Conservation (phyloP, 75 land plant genomes). For the Cryptomeria japonica region DNA sequence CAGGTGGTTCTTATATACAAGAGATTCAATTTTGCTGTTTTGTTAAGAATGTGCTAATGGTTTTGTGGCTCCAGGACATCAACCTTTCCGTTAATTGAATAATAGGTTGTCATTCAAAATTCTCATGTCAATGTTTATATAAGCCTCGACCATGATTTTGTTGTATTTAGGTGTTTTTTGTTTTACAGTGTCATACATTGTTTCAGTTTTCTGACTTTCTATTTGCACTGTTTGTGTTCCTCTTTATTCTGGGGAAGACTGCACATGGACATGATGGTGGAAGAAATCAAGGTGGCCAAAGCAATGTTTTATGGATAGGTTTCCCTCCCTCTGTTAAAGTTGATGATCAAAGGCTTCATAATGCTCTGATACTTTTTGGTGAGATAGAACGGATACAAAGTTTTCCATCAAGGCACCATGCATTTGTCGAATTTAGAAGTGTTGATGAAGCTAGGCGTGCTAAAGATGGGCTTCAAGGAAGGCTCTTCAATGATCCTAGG, state of each 20-base stretch:
- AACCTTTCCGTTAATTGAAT: neutral
- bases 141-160: neutral
- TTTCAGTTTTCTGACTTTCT: neutral
- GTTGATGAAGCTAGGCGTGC: constrained; percentile 88
- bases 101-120: neutral
- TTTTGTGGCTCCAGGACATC: neutral
- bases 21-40: neutral
- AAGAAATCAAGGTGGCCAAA: constrained; percentile 66
- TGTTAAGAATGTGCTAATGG: neutral
- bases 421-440: constrained; percentile 86
- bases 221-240: constrained; percentile 8
- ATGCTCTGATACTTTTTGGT: constrained; percentile 88
- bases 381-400: constrained; percentile 86
- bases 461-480: constrained; percentile 82
- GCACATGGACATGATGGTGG: constrained; percentile 31
- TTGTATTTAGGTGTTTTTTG: neutral
- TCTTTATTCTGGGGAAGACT: constrained; percentile 18
- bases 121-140: neutral
- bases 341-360: constrained; percentile 84
- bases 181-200: neutral
- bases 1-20: constrained; percentile 1
- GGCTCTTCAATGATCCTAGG: constrained; percentile 88
- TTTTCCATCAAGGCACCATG: constrained; percentile 73
- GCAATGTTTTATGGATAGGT: constrained; percentile 82
- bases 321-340: constrained; percentile 73